Evolutionary conservation across 306 rosid genomes (phyloP).

Genomic region (Rubus idaeus): DNA sequence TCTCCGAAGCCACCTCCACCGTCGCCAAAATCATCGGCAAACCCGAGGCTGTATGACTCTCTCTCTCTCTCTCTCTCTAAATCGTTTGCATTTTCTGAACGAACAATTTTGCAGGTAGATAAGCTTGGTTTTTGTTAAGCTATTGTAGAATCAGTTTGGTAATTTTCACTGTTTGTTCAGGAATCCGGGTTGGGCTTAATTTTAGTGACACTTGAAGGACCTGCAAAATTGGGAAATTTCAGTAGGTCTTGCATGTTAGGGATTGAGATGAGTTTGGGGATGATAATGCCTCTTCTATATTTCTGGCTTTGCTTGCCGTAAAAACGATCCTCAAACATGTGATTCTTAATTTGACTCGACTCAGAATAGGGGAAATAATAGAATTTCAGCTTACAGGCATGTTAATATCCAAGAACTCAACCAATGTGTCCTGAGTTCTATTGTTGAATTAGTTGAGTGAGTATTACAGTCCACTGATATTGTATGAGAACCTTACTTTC

Average conservation of each 20-base stretch:
- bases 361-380: not conserved
- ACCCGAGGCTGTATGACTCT: conserved; percentile 64
- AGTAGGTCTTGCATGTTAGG: not conserved
- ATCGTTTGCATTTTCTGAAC: not conserved
- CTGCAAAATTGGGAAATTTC: not conserved
- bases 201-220: not conserved
- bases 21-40: conserved; percentile 71
- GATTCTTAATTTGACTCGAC: not conserved
- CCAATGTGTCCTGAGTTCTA: not conserved
- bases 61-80: not conserved
- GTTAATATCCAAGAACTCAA: too few species aligned
- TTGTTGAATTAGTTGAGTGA: not conserved
- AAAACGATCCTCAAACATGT: not conserved
- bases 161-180: not conserved
- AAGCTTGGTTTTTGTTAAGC: conserved; percentile 2
- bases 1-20: conserved; percentile 85
- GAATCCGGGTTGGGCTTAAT: not conserved
- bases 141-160: not conserved
- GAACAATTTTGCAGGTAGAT: too few species aligned
- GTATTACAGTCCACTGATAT: not conserved
- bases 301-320: not conserved
- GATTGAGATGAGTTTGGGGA: not conserved
- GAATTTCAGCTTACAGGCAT: not conserved
- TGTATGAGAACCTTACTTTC: not conserved
- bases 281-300: not conserved